A percentile compares a stretch with the other conserved stretches of the same genome.
Conservation (phyloP, 768 basidiomycete genomes). For the Mycena floridula region DNA sequence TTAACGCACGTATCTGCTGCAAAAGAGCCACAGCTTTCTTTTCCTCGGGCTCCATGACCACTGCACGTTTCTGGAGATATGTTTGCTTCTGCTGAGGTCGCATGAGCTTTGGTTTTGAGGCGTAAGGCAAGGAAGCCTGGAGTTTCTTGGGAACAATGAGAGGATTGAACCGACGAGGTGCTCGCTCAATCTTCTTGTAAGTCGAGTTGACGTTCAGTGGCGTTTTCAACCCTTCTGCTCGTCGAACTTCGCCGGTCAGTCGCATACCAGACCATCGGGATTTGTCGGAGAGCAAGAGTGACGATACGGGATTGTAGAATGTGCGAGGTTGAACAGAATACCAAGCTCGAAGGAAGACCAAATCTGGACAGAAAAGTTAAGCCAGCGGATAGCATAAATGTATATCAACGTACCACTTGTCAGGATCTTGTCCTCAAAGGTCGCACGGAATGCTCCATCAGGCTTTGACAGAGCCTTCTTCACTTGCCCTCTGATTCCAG, state of each 20-base stretch:
- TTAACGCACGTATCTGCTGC: slow-evolving; percentile 88
- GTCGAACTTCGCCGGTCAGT: slow-evolving; percentile 85
- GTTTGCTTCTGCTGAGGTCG: slow-evolving; percentile 66
- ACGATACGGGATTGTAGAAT: slow-evolving; percentile 96
- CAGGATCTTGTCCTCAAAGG: slow-evolving; percentile 96
- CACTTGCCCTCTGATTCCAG: slow-evolving; percentile 92
- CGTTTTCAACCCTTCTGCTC: slow-evolving; percentile 80
- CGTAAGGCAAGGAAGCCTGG: slow-evolving; percentile 87
- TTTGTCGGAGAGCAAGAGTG: slow-evolving; percentile 80
- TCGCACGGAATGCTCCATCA: slow-evolving; percentile 91
- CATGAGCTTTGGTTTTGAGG: slow-evolving; percentile 86
- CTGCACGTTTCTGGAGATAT: slow-evolving; percentile 93
- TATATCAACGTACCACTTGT: slow-evolving; percentile 71
- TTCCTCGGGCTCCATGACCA: slow-evolving; percentile 94
- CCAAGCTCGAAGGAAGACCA: slow-evolving; percentile 95
- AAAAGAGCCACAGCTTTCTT: slow-evolving; percentile 85
- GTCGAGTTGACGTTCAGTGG: slow-evolving; percentile 79
- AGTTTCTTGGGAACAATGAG: slow-evolving; percentile 84
- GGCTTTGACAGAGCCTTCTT: slow-evolving; percentile 96
- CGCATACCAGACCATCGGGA: slow-evolving; percentile 91
- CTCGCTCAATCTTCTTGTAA: slow-evolving; percentile 79
- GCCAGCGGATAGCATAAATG: slow-evolving; percentile 1
- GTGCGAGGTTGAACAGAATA: slow-evolving; percentile 92
- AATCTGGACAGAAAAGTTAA: slow-evolving; percentile 45
- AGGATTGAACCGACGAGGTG: slow-evolving; percentile 83